phyloP scores from a whole-genome alignment of 1,139 yeast species.

The Lodderomyces oxycetoniae region DNA sequence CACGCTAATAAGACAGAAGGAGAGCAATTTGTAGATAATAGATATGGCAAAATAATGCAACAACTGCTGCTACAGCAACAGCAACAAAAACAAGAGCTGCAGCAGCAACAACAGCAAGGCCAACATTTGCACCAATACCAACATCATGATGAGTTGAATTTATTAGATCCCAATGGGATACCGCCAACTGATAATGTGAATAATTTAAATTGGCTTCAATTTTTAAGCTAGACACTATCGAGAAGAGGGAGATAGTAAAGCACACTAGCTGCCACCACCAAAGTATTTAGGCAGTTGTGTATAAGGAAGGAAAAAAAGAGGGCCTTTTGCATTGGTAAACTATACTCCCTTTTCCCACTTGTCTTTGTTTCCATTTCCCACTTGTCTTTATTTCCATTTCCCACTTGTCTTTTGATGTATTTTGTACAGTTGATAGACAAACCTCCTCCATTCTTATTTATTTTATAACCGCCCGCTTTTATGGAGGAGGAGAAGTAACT shows the following conservation, averaged over 20 bases:
- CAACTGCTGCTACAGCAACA: slow-evolving; percentile 13
- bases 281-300: no score
- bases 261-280: no score
- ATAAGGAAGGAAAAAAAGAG: no score
- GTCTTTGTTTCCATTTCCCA: no score
- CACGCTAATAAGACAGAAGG: background rate
- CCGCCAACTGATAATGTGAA: slow-evolving; percentile 7
- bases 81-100: slow-evolving; percentile 4
- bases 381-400: no score
- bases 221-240: slow-evolving; percentile 11
- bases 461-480: no score
- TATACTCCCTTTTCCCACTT: no score
- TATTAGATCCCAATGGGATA: slow-evolving; percentile 11
- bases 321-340: no score
- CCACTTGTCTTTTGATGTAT: no score
- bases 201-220: slow-evolving; percentile 32
- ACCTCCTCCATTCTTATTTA: no score
- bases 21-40: background rate
- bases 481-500: no score
- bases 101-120: slow-evolving; percentile 16
- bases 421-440: no score
- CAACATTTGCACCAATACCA: slow-evolving; percentile 7
- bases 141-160: slow-evolving; percentile 13
- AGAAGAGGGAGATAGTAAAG: background rate
- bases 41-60: slow-evolving; percentile 1